A percentile compares a stretch with the other conserved stretches of the same genome.
phyloP scores from a whole-genome alignment of 2,329 filamentous ascomycete genomes.

The Scytalidium sp. region DNA sequence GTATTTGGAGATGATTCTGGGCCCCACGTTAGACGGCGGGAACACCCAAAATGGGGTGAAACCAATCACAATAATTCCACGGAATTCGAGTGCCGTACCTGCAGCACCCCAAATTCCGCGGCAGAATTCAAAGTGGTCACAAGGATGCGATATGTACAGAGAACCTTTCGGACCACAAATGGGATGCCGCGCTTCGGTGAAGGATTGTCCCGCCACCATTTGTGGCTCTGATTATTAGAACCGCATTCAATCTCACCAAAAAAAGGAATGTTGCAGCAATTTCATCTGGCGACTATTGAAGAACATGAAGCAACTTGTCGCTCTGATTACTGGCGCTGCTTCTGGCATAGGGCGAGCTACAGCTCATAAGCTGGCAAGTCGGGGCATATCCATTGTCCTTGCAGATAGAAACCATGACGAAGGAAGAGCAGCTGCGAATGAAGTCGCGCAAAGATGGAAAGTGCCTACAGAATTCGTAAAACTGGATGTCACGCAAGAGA shows the following conservation, averaged over 20 bases:
- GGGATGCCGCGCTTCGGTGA: too few species aligned
- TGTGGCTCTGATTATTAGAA: background rate
- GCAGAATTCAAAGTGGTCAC: background rate
- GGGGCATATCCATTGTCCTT: constrained; percentile 21
- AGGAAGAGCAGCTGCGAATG: constrained; percentile 12
- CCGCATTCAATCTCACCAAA: background rate
- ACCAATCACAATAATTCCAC: background rate
- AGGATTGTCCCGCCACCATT: too few species aligned
- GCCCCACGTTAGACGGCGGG: background rate
- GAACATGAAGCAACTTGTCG: constrained; percentile 46
- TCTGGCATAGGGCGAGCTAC: constrained; percentile 86
- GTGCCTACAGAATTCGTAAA: constrained; percentile 63
- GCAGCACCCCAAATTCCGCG: background rate
- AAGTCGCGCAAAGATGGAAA: constrained; percentile 26
- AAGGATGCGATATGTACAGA: too few species aligned
- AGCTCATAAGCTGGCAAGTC: constrained; percentile 75
- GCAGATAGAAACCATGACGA: constrained; percentile 15
- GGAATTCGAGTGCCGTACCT: background rate
- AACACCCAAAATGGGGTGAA: background rate
- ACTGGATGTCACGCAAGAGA: constrained; percentile 82
- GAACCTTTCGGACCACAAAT: too few species aligned
- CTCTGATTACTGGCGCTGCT: constrained; percentile 72
- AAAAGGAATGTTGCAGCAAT: background rate
- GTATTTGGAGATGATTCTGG: background rate
- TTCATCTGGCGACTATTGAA: background rate